Conservation (phyloP, 805 yeast species). For the Starmerella floricola region DNA sequence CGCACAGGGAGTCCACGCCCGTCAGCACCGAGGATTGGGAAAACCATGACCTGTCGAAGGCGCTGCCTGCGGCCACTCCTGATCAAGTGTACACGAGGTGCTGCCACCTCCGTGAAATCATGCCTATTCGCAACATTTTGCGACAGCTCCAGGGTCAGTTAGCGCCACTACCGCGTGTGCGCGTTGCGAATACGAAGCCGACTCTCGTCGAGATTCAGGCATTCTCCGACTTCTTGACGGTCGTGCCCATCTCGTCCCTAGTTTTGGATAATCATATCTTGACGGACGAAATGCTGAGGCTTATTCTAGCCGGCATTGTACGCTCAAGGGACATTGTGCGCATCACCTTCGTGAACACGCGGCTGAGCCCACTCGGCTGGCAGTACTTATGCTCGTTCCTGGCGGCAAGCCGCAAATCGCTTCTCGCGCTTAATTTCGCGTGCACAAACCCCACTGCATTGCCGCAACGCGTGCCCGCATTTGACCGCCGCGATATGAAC, state of each 20-base stretch:
- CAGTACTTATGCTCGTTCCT: constrained; percentile 61
- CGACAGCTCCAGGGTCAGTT: constrained; percentile 68
- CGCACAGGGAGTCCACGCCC: not conserved
- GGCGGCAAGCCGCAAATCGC: constrained; percentile 38
- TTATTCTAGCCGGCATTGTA: constrained; percentile 57
- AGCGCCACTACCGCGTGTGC: constrained; percentile 59
- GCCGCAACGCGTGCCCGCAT: constrained; percentile 17
- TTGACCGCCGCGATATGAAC: constrained; percentile 60
- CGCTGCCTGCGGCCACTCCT: not conserved
- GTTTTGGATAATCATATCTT: constrained; percentile 69
- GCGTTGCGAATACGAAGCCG: constrained; percentile 76
- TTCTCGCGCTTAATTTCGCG: constrained; percentile 24
- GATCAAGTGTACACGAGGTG: constrained; percentile 75
- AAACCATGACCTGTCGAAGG: not conserved
- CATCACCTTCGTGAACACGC: constrained; percentile 65
- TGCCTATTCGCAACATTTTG: constrained; percentile 82
- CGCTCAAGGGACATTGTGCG: constrained; percentile 57
- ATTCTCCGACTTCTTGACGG: constrained; percentile 74
- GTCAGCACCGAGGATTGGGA: constrained; percentile 23
- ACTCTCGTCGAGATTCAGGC: constrained; percentile 78
- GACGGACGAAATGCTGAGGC: constrained; percentile 62
- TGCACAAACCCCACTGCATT: constrained; percentile 21
- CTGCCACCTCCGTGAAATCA: constrained; percentile 80
- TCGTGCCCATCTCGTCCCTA: constrained; percentile 68
- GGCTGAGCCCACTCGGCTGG: constrained; percentile 68